Evolutionary conservation across 2,329 filamentous ascomycete species (phyloP).

Genomic region (Colletotrichum orchidophilum): DNA sequence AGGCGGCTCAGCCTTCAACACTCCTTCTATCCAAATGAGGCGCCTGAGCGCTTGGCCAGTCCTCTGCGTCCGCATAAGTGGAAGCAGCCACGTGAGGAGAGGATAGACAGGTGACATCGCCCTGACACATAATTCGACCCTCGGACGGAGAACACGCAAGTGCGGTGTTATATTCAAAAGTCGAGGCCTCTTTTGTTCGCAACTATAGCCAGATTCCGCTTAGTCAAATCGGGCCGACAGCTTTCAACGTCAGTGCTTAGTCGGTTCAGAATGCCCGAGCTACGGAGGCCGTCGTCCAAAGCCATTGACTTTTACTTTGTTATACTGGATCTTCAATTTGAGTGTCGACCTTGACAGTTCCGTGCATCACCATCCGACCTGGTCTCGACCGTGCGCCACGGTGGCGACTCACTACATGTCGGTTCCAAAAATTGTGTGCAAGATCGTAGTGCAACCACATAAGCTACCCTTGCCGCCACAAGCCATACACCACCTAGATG

Average conservation of each 20-base stretch:
- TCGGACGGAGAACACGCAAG: background rate
- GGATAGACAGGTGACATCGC: background rate
- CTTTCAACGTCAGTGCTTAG: background rate
- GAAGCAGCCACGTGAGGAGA: background rate
- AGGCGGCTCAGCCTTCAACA: background rate
- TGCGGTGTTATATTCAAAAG: background rate
- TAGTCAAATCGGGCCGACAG: background rate
- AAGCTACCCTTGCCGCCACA: background rate
- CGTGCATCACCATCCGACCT: background rate
- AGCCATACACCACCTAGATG: conserved; percentile 11
- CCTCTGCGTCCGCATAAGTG: background rate
- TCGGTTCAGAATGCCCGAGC: background rate
- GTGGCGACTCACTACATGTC: conserved; percentile 2
- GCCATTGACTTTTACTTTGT: background rate
- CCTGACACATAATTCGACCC: background rate
- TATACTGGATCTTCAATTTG: background rate
- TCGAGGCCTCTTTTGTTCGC: conserved; percentile 2
- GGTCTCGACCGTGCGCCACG: background rate
- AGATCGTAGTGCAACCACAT: background rate
- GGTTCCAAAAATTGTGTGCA: background rate
- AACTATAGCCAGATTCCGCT: conserved; percentile 8
- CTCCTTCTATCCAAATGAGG: background rate
- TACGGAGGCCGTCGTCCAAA: background rate
- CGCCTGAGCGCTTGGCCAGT: background rate
- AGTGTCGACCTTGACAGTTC: background rate